Conservation (phyloP, 768 basidiomycete species). For the Astraeus odoratus region DNA sequence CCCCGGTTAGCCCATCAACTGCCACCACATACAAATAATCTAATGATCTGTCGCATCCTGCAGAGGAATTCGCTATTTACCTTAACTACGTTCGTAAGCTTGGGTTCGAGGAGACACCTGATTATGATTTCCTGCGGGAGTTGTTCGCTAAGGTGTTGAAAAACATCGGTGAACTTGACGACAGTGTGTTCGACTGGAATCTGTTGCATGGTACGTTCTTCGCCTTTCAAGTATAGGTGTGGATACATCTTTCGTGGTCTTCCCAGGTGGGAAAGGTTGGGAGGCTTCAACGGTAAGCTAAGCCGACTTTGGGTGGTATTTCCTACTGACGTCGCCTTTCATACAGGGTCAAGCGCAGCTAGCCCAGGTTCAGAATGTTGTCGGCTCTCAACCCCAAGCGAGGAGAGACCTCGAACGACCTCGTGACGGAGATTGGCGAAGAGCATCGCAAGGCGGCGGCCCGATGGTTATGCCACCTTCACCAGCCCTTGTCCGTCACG, state of each 20-base stretch:
- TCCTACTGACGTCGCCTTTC: slow-evolving; percentile 7
- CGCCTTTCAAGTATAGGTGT: slow-evolving; percentile 1
- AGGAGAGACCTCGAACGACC: slow-evolving; percentile 47
- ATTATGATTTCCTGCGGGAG: slow-evolving; percentile 96
- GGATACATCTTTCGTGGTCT: background rate
- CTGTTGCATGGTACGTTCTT: slow-evolving; percentile 61
- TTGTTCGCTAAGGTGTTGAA: slow-evolving; percentile 92
- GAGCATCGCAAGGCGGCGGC: slow-evolving; percentile 44
- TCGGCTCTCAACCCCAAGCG: slow-evolving; percentile 43
- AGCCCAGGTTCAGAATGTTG: slow-evolving; percentile 55
- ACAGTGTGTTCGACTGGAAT: slow-evolving; percentile 97
- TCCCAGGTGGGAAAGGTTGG: slow-evolving; percentile 86
- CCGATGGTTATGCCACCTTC: slow-evolving; percentile 62
- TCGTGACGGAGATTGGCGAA: slow-evolving; percentile 57
- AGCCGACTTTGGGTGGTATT: background rate
- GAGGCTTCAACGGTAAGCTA: slow-evolving; percentile 67
- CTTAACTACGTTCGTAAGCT: slow-evolving; percentile 98
- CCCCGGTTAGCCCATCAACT: slow-evolving; percentile 51
- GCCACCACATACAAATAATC: background rate
- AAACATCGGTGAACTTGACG: slow-evolving; percentile 84
- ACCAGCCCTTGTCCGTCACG: slow-evolving; percentile 71
- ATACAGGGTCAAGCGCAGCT: slow-evolving; percentile 55
- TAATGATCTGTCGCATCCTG: slow-evolving; percentile 5
- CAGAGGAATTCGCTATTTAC: slow-evolving; percentile 98
- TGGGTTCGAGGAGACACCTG: slow-evolving; percentile 97